Conservation (phyloP, 2,329 filamentous ascomycete genomes). For the Bimuria novae-zelandiae region DNA sequence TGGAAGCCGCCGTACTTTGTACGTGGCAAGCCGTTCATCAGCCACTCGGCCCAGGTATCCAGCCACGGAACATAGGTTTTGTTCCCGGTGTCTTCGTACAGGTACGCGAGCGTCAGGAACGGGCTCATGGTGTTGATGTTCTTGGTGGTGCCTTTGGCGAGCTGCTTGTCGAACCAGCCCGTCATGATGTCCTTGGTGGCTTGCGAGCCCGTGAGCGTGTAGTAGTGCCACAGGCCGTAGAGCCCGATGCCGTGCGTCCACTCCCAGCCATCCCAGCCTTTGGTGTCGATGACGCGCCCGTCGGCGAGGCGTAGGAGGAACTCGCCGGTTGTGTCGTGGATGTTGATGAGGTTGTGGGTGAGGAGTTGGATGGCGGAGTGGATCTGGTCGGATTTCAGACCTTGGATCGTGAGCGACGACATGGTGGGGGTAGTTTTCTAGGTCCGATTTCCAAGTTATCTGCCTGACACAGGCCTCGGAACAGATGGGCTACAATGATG, state of each 20-base stretch:
- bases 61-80: constrained; percentile 75
- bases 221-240: constrained; percentile 83
- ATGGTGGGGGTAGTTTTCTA: no score
- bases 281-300: constrained; percentile 79
- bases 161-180: constrained; percentile 72
- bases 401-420: constrained; percentile 50
- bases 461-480: no score
- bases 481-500: no score
- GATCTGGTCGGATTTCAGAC: constrained; percentile 50
- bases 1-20: constrained; percentile 76
- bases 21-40: constrained; percentile 73
- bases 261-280: constrained; percentile 84
- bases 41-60: constrained; percentile 82
- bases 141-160: constrained; percentile 75
- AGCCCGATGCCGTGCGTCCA: constrained; percentile 82
- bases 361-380: constrained; percentile 66
- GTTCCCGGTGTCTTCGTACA: constrained; percentile 77
- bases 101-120: constrained; percentile 73
- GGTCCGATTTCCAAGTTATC: no score
- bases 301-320: constrained; percentile 74
- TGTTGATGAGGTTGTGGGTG: constrained; percentile 76
- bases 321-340: constrained; percentile 74
- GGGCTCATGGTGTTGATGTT: constrained; percentile 87
- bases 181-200: constrained; percentile 68
- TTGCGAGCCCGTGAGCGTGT: constrained; percentile 69